Conservation (phyloP, 1,284 basidiomycete genomes). For the Malassezia obtusa region DNA sequence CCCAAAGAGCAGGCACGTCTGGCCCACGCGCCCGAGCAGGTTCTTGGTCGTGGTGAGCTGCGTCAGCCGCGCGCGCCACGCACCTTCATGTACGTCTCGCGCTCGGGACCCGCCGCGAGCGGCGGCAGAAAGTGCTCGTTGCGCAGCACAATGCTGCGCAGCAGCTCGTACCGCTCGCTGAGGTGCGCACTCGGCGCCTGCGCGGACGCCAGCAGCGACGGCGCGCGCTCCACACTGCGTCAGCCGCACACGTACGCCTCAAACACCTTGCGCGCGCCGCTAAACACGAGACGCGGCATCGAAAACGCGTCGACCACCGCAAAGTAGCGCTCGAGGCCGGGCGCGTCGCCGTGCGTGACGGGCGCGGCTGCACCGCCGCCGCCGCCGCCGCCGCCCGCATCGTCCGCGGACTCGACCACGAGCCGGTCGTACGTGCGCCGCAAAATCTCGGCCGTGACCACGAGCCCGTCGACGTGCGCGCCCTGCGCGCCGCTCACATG, state of each 20-base stretch:
- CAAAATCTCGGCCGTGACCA: constrained; percentile 35
- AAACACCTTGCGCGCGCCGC: constrained; percentile 69
- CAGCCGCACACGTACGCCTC: constrained; percentile 56
- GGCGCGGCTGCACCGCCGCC: not conserved
- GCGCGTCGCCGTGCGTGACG: constrained; percentile 52
- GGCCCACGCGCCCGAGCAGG: constrained; percentile 76
- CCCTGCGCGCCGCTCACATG: constrained; percentile 16
- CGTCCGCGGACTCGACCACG: constrained; percentile 29
- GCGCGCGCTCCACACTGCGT: constrained; percentile 10
- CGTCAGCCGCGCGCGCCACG: constrained; percentile 25
- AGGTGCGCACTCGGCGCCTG: constrained; percentile 23
- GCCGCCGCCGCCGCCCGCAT: not conserved
- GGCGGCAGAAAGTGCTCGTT: constrained; percentile 46
- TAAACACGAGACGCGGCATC: constrained; percentile 87
- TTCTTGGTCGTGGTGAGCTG: constrained; percentile 89
- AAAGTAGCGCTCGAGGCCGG: constrained; percentile 76
- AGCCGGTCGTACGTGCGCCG: constrained; percentile 38
- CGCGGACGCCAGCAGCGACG: constrained; percentile 26
- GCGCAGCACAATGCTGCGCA: constrained; percentile 34
- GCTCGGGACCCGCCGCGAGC: constrained; percentile 16
- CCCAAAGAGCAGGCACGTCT: constrained; percentile 84
- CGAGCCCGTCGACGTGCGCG: constrained; percentile 16
- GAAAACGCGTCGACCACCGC: constrained; percentile 80
- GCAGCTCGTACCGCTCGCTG: constrained; percentile 31
- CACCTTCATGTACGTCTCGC: constrained; percentile 30